Evolutionary conservation across 176 grass and related monocot species (phyloP), one percentile per base, ranked within the genome.

Genomic region (Luzula sylvatica): DNA sequence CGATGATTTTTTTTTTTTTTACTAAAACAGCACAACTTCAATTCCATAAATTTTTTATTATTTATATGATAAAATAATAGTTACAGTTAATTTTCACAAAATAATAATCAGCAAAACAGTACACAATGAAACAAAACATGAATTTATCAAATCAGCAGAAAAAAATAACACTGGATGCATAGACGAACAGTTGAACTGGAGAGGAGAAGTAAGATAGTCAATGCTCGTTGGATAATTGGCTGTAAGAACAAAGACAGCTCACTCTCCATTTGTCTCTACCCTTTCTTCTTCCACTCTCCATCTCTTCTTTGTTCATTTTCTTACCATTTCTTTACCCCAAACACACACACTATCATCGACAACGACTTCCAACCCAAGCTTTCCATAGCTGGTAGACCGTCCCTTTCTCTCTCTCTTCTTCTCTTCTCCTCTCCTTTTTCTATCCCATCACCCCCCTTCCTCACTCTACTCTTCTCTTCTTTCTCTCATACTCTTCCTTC

Each of bases 221-320:
- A 20, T 55, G 38, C 65, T 42, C 25, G 51, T 56, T 46, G n/a
- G 42, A 3, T 48, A 40, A 43, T 47, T 63, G 38, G 58, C 58
- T 32, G 58, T 48, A 30, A 47, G 41, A 63, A 48, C 58, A 62
- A 43, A 44, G 50, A 55, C 50, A 56, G 65, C 52, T 68, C 65
- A 29, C 39, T 68, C 65, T 46, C 51, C 25, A 44, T 68, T 55
- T 56, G 38, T 68, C 22, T 68, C 50, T n/a, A 13, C 17, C 65
- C 50, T 55, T 55, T 42, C 52, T 68, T 68, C 58, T 29, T 62
- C 41, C 58, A 14, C 41, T 19, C 58, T 17, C 22, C 27, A 38
- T 46, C 58, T 29, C 43, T 28, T 11, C 52, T 12, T 29, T 3
- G 1, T 20, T 50, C n/a, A n/a, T n/a, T n/a, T 35, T 7, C 5